phyloP scores from a whole-genome alignment of 805 yeast genomes.

The Lachancea thermotolerans region DNA sequence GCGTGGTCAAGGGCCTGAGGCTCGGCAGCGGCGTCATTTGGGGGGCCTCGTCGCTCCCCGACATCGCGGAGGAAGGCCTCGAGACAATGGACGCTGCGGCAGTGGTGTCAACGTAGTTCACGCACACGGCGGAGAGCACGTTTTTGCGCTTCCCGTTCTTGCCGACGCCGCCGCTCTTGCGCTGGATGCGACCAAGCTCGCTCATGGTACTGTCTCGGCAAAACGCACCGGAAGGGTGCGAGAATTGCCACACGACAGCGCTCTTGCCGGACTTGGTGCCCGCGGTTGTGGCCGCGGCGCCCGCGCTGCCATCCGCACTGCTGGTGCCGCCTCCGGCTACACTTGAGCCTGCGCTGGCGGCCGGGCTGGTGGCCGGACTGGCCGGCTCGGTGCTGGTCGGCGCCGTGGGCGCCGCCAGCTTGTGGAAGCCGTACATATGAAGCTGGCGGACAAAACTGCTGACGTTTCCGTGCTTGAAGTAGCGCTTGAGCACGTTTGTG shows the following conservation, averaged over 20 bases:
- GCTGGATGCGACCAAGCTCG: conserved; percentile 24
- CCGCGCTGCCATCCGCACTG: background rate
- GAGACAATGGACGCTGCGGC: background rate
- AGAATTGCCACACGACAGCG: conserved; percentile 25
- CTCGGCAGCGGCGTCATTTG: conserved; percentile 6
- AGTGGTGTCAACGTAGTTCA: conserved; percentile 17
- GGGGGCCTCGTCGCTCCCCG: background rate
- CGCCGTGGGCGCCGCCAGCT: background rate
- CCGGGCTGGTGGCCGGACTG: too few species aligned
- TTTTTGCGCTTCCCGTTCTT: conserved; percentile 29
- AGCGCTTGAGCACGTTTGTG: conserved; percentile 43
- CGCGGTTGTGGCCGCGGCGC: background rate
- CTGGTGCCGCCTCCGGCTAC: too few species aligned
- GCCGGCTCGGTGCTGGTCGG: background rate
- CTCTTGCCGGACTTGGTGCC: conserved; percentile 8
- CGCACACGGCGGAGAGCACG: conserved; percentile 25
- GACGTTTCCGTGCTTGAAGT: conserved; percentile 90
- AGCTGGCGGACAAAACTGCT: conserved; percentile 89
- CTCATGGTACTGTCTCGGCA: conserved; percentile 18
- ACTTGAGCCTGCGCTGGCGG: too few species aligned
- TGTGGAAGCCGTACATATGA: conserved; percentile 82
- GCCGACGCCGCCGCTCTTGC: conserved; percentile 28
- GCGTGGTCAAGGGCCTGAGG: conserved; percentile 3
- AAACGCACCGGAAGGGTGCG: conserved; percentile 27
- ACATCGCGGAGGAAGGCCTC: background rate